phyloP scores from a whole-genome alignment of 768 basidiomycete genomes.

The Leucosporidium creatinivorum region DNA sequence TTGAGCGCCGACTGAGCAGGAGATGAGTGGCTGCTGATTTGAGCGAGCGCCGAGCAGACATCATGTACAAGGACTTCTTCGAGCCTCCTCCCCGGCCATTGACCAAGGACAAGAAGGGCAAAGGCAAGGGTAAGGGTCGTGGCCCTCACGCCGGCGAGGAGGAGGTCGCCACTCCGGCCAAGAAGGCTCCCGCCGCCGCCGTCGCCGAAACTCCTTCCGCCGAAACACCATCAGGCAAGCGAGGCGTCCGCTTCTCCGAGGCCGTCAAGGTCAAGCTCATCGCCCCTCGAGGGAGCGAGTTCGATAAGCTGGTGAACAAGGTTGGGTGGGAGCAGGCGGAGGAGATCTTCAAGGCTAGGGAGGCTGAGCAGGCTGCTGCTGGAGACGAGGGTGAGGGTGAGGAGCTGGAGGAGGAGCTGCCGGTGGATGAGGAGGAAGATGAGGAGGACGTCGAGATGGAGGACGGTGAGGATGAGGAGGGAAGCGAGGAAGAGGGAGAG shows the following conservation, averaged over 20 bases:
- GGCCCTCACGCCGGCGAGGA: not conserved
- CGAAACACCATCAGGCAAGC: conserved; percentile 27
- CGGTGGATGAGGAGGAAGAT: conserved; percentile 33
- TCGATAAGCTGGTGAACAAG: conserved; percentile 14
- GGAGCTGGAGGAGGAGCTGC: conserved; percentile 23
- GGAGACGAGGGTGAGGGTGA: conserved; percentile 39
- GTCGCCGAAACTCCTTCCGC: not conserved
- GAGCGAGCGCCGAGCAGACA: conserved; percentile 3
- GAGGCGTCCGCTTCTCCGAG: conserved; percentile 66
- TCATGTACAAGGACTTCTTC: conserved; percentile 73
- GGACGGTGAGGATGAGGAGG: conserved; percentile 29
- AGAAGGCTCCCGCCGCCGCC: not conserved
- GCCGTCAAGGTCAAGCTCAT: conserved; percentile 75
- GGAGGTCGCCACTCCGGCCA: not conserved
- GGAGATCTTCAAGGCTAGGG: conserved; percentile 36
- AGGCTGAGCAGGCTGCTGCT: conserved; percentile 41
- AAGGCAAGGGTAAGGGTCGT: not conserved
- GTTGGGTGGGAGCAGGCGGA: conserved; percentile 5
- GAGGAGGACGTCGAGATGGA: conserved; percentile 32
- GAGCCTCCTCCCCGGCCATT: conserved; percentile 49
- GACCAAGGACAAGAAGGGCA: conserved; percentile 7
- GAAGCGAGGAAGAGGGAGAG: conserved; percentile 8
- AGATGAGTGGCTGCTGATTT: not conserved
- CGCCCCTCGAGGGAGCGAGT: conserved; percentile 59
- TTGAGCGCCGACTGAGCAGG: no score